These are phyloP conservation scores for Bothriochloa decipiens DNA, from an alignment of 176 grass and related monocot species.

Conservation along the genomic window DNA sequence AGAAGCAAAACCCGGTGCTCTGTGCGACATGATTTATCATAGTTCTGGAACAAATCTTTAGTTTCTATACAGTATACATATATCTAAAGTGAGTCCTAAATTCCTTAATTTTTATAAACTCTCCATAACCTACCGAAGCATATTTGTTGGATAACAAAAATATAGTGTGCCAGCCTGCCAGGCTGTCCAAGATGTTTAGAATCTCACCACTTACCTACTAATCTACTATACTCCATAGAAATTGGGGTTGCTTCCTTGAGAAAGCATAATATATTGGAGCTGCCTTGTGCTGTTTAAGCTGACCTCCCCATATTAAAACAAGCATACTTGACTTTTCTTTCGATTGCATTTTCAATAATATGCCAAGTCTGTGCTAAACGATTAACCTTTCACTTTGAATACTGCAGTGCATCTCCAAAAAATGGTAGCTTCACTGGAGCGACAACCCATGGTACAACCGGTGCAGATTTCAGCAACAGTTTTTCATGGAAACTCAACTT, in stretches of 20 bases:
- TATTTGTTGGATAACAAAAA: not conserved
- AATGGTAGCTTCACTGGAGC: conserved; percentile 62
- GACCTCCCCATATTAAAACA: not conserved
- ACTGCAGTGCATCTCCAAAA: conserved; percentile 48
- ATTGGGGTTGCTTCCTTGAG: not conserved
- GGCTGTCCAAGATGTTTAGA: not conserved
- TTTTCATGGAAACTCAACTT: conserved; percentile 15
- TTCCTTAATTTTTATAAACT: not conserved
- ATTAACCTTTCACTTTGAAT: conserved; percentile 16
- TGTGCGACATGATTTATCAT: not conserved
- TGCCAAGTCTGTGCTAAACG: not conserved
- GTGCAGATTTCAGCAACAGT: conserved; percentile 41
- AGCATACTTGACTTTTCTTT: not conserved
- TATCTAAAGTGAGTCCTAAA: not conserved
- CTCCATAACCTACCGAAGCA: not conserved
- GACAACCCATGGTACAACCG: conserved; percentile 39
- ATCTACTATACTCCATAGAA: not conserved
- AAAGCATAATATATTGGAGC: conserved; percentile 1
- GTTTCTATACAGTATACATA: not conserved
- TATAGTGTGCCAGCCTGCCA: not conserved
- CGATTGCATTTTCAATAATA: not conserved
- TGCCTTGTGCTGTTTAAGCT: not conserved
- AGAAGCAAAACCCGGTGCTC: not conserved
- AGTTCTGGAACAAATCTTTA: not conserved
- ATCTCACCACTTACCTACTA: not conserved